These are phyloP conservation scores for Isoetes taiwanensis DNA, from an alignment of 75 land plant genomes.

Conservation along the genomic window DNA sequence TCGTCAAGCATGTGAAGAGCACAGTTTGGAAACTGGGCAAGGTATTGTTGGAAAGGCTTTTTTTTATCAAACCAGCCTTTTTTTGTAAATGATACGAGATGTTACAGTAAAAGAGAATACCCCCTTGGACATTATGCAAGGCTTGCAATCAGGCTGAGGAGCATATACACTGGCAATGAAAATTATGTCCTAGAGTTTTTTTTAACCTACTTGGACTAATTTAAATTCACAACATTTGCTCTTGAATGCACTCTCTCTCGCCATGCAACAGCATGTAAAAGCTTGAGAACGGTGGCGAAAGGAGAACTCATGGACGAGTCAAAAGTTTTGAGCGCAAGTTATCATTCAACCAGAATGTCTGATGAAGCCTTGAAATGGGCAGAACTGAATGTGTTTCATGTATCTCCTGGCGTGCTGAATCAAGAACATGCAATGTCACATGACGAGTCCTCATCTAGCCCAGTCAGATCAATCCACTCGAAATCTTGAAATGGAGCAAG, in stretches of 20 bases:
- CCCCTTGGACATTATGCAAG: neutral
- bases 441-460: no score
- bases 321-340: no score
- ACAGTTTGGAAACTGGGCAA: neutral
- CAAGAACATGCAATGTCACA: no score
- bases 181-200: neutral
- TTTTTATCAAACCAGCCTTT: neutral
- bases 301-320: no score
- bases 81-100: neutral
- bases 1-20: neutral
- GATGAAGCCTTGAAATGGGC: no score
- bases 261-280: neutral
- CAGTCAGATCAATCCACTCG: no score
- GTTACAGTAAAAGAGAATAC: neutral
- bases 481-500: no score
- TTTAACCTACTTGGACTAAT: neutral
- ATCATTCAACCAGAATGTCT: no score
- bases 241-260: neutral
- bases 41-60: constrained; percentile 1
- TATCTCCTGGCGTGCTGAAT: no score
- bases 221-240: neutral
- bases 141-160: constrained; percentile 1
- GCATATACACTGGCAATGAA: neutral
- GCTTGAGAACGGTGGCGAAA: neutral
- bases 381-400: no score